Base-by-base conservation (phyloP, 1,284 basidiomycete genomes). In the Sporisorium graminicola region DNA sequence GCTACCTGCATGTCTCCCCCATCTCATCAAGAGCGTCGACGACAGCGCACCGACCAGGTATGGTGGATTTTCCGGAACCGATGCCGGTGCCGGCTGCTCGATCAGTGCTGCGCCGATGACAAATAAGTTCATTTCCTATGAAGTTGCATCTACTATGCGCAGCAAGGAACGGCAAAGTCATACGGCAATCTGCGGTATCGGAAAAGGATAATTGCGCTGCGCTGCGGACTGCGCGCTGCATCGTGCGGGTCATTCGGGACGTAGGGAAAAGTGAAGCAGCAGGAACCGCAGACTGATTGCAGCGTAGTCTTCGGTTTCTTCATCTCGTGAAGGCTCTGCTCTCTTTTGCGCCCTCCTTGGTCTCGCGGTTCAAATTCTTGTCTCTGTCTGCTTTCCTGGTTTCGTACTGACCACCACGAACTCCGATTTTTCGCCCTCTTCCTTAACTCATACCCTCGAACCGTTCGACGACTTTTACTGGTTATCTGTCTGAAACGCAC, bases 201-300 rank as follows among this genome's bases (percentile, higher is more conserved):
- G 16, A 3, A 2, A n/a, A 40, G 8, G 37, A 1, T 40, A 18
- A 18, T 18, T 40, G 37, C 4, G 40, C 40, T 42, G 52, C 14
- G 24, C 22, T 53, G 52, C 35, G 35, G 37, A 40, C 18, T 53
- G 52, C 37, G 35, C 16, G 52, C 52, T 37, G 22, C 52, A 20
- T 20, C 24, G 16, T 16, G 50, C 50, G 29, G 31, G 14, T 16
- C 35, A 42, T 13, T n/a, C 14, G 20, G 37, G 37, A 20, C 47
- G 1, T 43, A n/a, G 5, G 40, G 7, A 20, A 43, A 43, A 43
- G 20, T 43, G 40, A 43, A 43, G 40, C 40, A 43, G n/a, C 40
- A 43, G 40, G 40, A 43, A 43, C 40, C 40, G 37, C 37, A 20
- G 6, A 9, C 18, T 5, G 10, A 40, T 20, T 43, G 40, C 40